Conservation (phyloP, 176 grass and related monocot genomes). For the Thalia dealbata region DNA sequence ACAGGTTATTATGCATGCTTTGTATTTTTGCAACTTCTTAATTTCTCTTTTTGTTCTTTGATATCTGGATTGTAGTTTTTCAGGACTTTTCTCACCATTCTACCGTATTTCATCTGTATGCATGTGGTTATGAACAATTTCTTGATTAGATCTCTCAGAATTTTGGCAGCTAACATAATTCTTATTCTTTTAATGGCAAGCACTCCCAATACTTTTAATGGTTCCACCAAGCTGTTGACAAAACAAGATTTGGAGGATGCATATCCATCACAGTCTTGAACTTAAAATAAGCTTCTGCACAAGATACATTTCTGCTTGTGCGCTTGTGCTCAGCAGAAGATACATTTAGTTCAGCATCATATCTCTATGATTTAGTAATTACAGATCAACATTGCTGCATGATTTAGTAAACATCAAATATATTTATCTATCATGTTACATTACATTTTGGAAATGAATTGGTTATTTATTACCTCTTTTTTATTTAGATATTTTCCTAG, state of each 20-base stretch:
- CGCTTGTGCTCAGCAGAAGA: not conserved
- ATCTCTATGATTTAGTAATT: not conserved
- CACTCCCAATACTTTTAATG: not conserved
- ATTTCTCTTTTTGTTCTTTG: not conserved
- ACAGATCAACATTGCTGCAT: not conserved
- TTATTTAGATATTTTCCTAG: too few relatives aligned
- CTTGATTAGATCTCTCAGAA: not conserved
- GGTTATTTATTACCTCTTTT: too few relatives aligned
- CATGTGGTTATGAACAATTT: not conserved
- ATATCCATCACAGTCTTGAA: conserved; percentile 3
- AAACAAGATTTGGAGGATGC: conserved; percentile 20
- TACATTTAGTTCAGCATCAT: not conserved
- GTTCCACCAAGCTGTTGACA: conserved; percentile 13
- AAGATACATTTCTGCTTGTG: not conserved
- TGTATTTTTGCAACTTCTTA: not conserved
- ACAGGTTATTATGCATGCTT: too few relatives aligned
- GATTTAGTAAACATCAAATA: not conserved
- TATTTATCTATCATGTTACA: too few relatives aligned
- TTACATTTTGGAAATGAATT: too few relatives aligned
- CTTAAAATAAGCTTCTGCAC: too few relatives aligned
- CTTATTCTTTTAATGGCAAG: not conserved
- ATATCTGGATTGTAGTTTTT: not conserved
- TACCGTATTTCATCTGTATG: too few relatives aligned
- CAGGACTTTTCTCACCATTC: too few relatives aligned
- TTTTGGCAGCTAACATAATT: too few relatives aligned